Base-by-base conservation (phyloP, 2,329 filamentous ascomycete species). In the Alternaria alternata region DNA sequence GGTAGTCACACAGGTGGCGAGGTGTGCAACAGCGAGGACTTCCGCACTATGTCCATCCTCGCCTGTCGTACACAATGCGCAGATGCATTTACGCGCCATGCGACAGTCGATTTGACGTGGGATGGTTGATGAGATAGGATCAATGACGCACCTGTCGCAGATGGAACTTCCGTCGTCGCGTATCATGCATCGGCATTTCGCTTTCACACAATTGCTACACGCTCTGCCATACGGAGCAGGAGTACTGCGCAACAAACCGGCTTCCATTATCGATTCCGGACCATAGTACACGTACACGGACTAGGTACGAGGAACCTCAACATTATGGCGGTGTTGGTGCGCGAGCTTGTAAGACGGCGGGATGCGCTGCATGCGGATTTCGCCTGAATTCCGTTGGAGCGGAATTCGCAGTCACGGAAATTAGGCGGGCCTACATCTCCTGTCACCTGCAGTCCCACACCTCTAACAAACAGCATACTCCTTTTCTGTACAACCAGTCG, bases 161-260 rank as follows among this genome's bases (percentile, higher is more conserved):
- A 36, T 53, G 22, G 38, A 20, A 39, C 61, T 61, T 18, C 57
- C 64, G 7, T 61, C 51, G 18, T 54, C 49, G 18, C 57, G 60
- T 26, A 60, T 41, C n/a, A 72, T 59, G 43, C 72, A 75, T 48
- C 65, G 65, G 46, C 63, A 71, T 58, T 74, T 75, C 18, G 69
- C 66, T 42, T 63, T 65, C 3, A 67, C 67, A 39, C 73, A 75
- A 12, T 66, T 63, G 6, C 54, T 39, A 48, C 73, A 76, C 8
- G 73, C 66, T 51, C 68, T 65, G 3, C 72, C 72, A 44, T 74
- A 75, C 2, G 68, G 66, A 7, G 69, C 71, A 16, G 69, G 57
- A 22, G 41, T 60, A 22, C 39, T 57, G 22, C 48, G 55, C 24
- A 32, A 9, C 18, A 77, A 43, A 67, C 76, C 42, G 49, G 41